These are phyloP conservation scores for Salix purpurea DNA, from an alignment of 345 rosid species.

Conservation along the genomic window DNA sequence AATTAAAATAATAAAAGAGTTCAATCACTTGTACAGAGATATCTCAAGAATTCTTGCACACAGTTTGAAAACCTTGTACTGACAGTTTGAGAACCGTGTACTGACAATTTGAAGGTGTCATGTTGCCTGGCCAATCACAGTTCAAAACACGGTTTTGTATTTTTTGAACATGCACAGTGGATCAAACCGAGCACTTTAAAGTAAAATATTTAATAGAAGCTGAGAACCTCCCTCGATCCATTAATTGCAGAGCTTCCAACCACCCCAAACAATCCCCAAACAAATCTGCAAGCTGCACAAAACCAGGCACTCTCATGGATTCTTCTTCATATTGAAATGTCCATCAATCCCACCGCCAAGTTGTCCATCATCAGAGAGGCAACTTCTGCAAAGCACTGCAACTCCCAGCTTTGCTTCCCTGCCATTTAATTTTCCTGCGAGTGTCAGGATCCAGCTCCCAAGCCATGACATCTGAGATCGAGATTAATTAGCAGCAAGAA, in stretches of 20 bases:
- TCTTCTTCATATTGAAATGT: slow-evolving; percentile 32
- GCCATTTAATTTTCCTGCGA: background rate
- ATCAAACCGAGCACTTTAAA: background rate
- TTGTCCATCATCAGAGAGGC: slow-evolving; percentile 53
- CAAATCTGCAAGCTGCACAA: background rate
- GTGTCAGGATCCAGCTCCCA: background rate
- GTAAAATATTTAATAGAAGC: background rate
- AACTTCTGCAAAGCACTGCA: slow-evolving; percentile 27
- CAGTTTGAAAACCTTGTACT: no score
- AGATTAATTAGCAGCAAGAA: background rate
- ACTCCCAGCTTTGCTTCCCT: slow-evolving; percentile 20
- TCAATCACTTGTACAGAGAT: no score
- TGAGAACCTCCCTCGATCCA: background rate
- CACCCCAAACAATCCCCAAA: background rate
- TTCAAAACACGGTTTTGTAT: no score
- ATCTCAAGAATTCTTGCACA: no score
- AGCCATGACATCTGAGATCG: no score
- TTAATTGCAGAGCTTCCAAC: background rate
- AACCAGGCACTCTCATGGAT: background rate
- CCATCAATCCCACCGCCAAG: slow-evolving; percentile 38
- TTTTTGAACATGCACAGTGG: background rate
- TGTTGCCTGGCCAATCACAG: no score
- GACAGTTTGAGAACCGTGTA: no score
- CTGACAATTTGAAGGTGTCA: no score
- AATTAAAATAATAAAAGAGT: no score